Base-by-base conservation (phyloP, 495 filamentous ascomycete species). In the Tuber aestivum region DNA sequence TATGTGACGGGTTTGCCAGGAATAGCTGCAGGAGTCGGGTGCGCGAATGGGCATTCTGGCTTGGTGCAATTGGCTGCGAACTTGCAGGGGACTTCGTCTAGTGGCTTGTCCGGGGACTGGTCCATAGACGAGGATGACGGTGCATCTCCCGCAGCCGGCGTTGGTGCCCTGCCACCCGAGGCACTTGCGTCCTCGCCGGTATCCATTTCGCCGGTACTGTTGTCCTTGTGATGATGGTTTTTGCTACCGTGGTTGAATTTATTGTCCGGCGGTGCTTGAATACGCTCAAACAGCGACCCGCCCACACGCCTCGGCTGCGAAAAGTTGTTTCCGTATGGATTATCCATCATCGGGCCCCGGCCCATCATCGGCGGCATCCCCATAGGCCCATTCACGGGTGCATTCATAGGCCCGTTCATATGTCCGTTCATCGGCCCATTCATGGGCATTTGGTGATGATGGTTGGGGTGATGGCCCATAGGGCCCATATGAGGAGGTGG, bases 1-100 rank as follows among this genome's bases (percentile, higher is more conserved):
- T 97, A 96, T 71, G 97, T 85, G 4, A 90, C 87, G 21, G 82
- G 83, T n/a, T 87, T 87, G 37, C 91, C 92, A n/a, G 91, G 91
- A 23, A 93, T 92, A 50, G 95, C 94, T 35, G 92, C 94, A 40
- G 95, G 93, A 21, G 94, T 97, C 83, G 97, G 95, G 81, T 99
- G 95, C 40, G 93, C 95, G 83, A 93, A 98, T 69, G 89, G 90
- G 84, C 95, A 99, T 75, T 97, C 93, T 77, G 89, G 88, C 82
- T 96, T 94, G 32, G 90, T 92, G 85, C 95, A 99, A 71, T 88
- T 86, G 44, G 93, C 86, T 84, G 97, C 97, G 86, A 91, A 99
- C 69, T 90, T 92, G 88, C 95, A 99, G 45, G 89, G 86, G 70
- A 88, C 89, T 77, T 91, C 87, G 18, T 90, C 90, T 27, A 77